These are phyloP conservation scores for Rusavskia elegans DNA, from an alignment of 495 filamentous ascomycete species.

Conservation along the genomic window DNA sequence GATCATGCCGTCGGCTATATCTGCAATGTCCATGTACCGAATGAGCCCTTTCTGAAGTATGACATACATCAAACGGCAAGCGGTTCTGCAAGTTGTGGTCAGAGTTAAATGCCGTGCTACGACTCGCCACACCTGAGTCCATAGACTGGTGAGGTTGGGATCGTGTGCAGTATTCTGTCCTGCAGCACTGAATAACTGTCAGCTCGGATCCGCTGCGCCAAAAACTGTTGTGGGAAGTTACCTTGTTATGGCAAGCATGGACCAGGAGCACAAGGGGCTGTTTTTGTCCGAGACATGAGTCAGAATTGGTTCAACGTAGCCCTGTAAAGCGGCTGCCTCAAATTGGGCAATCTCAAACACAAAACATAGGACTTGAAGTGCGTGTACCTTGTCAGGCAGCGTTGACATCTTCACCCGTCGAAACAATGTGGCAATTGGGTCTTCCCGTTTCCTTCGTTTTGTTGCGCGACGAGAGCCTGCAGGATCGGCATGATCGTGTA, in stretches of 20 bases:
- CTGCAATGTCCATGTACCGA: slow-evolving; percentile 42
- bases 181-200: slow-evolving; percentile 24
- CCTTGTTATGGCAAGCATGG: slow-evolving; percentile 50
- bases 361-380: slow-evolving; percentile 70
- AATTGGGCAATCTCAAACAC: slow-evolving; percentile 28
- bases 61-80: slow-evolving; percentile 57
- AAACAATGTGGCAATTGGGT: slow-evolving; percentile 42
- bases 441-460: slow-evolving; percentile 49
- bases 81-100: slow-evolving; percentile 55
- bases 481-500: neutral
- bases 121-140: slow-evolving; percentile 64
- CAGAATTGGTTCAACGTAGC: slow-evolving; percentile 30
- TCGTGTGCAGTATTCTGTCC: slow-evolving; percentile 22
- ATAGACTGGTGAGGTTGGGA: slow-evolving; percentile 25
- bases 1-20: slow-evolving; percentile 52
- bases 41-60: slow-evolving; percentile 49
- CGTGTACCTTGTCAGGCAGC: slow-evolving; percentile 40
- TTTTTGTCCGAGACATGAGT: slow-evolving; percentile 41
- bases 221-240: slow-evolving; percentile 13
- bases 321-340: slow-evolving; percentile 3
- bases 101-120: slow-evolving; percentile 54
- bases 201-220: slow-evolving; percentile 12
- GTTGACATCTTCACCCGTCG: slow-evolving; percentile 41
- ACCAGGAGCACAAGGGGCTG: slow-evolving; percentile 39
- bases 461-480: slow-evolving; percentile 4